Base-by-base conservation (phyloP, 2,329 filamentous ascomycete genomes). In the Colletotrichum gloeosporioides region DNA sequence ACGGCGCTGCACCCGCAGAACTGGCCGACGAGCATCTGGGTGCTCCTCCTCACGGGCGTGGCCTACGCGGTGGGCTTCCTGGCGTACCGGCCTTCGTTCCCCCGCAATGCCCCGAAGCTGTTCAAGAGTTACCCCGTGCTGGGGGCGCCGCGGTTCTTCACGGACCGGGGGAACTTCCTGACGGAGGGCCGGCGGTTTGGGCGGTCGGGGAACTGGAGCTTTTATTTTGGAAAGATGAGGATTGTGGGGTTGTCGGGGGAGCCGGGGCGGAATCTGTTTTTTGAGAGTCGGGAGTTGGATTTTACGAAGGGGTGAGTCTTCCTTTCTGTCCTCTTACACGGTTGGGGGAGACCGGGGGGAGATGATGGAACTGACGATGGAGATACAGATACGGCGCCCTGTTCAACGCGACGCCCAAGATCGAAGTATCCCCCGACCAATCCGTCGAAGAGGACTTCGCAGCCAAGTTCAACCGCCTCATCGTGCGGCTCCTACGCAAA, bases 111-210 rank as follows among this genome's bases (percentile, higher is more conserved):
- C 7, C 82, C 82, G 4, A 77, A 63, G 16, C 71, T 79, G n/a
- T 36, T 82, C 25, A 77, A 78, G 65, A 75, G 79, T 9, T 85
- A 80, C 79, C 89, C 89, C 1, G 76, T 90, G 10, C 73, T 88
- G 5, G 89, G 89, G 4, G 82, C 86, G 3, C 72, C 85, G 31
- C 80, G 81, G 1, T 90, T 89, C 82, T 90, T 89, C 83, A 86
- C 86, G 4, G 75, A 83, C 18, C 83, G 89, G 69, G 85, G 84
- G 80, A 84, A 87, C 31, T 90, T 89, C 79, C 85, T 86, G 69
- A 78, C 78, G 22, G 73, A 84, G n/a, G 83, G 83, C 12, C 78
- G 78, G 8, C 78, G 77, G 16, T 76, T 82, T 9, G 84, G 83
- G 1, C 68, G 78, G 7, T 85, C 83, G 2, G 87, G 87, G 31